Base-by-base conservation (phyloP, 2,329 filamentous ascomycete genomes). In the Zasmidium cellare region DNA sequence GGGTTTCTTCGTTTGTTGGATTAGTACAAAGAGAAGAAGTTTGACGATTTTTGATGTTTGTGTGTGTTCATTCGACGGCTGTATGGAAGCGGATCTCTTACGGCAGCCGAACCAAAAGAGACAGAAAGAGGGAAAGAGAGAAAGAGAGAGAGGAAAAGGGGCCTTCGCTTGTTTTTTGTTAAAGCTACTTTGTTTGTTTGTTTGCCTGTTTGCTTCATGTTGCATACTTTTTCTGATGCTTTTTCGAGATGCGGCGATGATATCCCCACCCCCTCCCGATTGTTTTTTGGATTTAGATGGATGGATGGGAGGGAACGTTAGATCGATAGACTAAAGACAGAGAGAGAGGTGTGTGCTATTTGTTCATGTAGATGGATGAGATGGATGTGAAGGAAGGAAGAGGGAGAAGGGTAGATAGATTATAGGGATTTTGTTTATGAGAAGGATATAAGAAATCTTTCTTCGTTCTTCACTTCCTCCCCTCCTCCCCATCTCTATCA, bases 181-280 rank as follows among this genome's bases (percentile, higher is more conserved):
- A 50, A 46, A 58, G 16, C 46, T 53, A 46, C 46, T 51, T 54
- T 28, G 20, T 51, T 56, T 50, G 14, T 53, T 19, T 35, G 19
- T 45, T 45, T 50, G 9, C 9, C 28, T 22, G 54, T 51, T 20
- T 52, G 19, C 22, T 55, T 23, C 23, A 22, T 44, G 31, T 35
- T 44, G n/a, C 54, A 16, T 19, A 5, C 20, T 51, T 18, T 47
- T 3, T 25, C 7, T 49, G 9, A 46, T 53, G 22, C 20, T 25
- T 31, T 53, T 19, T 28, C 44, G 14, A n/a, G 20, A 44, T 35
- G 31, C 25, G 16, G 48, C 53, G 53, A 55, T 44, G 53, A 55
- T 55, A 55, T 55, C 53, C 53, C 5, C 25, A 47, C 46, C 47
- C 46, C 31, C 44, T 47, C 19, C 19, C 46, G n/a, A 44, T 16